Conservation (phyloP, 2,329 filamentous ascomycete species). For the Pseudogymnoascus sp. region DNA sequence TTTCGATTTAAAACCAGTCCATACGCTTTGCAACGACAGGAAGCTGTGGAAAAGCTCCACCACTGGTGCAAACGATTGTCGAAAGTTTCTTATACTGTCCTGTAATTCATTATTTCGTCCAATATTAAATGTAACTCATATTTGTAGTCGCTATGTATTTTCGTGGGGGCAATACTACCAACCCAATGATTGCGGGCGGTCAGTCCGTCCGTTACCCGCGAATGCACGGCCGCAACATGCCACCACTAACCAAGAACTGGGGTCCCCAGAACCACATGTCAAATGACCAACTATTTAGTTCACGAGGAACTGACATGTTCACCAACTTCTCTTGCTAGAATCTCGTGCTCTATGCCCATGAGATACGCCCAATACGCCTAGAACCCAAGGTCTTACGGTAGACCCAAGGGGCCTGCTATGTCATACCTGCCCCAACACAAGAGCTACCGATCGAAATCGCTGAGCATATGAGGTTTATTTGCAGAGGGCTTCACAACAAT, state of each 20-base stretch:
- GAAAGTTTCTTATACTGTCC: not conserved
- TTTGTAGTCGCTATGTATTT: not conserved
- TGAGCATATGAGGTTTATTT: not conserved
- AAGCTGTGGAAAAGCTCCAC: not conserved
- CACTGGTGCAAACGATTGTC: not conserved
- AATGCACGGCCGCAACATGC: conserved; percentile 1
- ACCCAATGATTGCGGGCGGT: not conserved
- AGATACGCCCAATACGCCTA: not conserved
- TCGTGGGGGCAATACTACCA: not conserved
- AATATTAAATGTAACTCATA: not conserved
- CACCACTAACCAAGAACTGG: conserved; percentile 4
- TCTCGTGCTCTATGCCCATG: conserved; percentile 2
- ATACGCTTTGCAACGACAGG: not conserved
- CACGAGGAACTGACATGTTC: not conserved
- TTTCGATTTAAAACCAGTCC: not conserved
- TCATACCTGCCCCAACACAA: conserved; percentile 6
- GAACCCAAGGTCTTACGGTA: conserved; percentile 6
- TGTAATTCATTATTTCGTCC: not conserved
- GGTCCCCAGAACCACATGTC: conserved; percentile 5
- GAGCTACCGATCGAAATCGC: not conserved
- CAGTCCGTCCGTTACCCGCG: not conserved
- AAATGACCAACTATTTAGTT: not conserved
- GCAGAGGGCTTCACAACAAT: not conserved
- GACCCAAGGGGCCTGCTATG: not conserved
- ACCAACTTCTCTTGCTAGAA: conserved; percentile 1